Evolutionary conservation across 2,329 filamentous ascomycete species (phyloP), one percentile per base, ranked within the genome.

Genomic region (Penicillium sp.): DNA sequence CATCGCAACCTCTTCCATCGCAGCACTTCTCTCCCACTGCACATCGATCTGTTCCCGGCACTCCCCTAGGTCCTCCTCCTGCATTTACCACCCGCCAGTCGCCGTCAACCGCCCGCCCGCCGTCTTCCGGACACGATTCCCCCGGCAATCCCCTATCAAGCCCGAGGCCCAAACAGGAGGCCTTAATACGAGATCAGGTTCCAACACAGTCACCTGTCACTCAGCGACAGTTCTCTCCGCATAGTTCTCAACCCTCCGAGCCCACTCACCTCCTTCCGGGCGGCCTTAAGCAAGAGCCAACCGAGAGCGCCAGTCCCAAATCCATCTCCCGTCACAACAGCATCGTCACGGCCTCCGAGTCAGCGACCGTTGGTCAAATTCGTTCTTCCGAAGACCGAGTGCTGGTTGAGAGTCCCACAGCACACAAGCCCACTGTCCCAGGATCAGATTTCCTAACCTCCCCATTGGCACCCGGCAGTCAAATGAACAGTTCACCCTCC

Each of bases 301-400:
- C 87, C 70, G 73, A 88, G 52, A 92, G 89, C 68, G 85, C 93
- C 50, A 93, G 89, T 70, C 90, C 91, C 31, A 92, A 91, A 75
- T 91, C 89, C 36, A 71, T 70, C 49, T 68, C 70, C 33, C 70
- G 70, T 21, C 68, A 70, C 43, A 68, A 63, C 38, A 72, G 69
- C 54, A 56, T 64, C 31, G 57, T 63, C 38, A 65, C 62, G 19
- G 61, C 61, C 36, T 61, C 64, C 45, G 73, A 75, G 34, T 64
- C 63, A 48, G 58, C 64, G 11, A 56, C 61, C 19, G 53, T 64
- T 50, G 57, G 63, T 23, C 68, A 68, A 57, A 50, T 57, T 19
- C 67, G 58, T 46, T 67, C 64, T n/a, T 57, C 63, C 25, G 68
- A 69, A 56, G 73, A 75, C 45, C 64, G 64, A 25, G 62, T 56